Evolutionary conservation across 2,329 filamentous ascomycete genomes (phyloP).

Genomic region (Fusarium longipes): DNA sequence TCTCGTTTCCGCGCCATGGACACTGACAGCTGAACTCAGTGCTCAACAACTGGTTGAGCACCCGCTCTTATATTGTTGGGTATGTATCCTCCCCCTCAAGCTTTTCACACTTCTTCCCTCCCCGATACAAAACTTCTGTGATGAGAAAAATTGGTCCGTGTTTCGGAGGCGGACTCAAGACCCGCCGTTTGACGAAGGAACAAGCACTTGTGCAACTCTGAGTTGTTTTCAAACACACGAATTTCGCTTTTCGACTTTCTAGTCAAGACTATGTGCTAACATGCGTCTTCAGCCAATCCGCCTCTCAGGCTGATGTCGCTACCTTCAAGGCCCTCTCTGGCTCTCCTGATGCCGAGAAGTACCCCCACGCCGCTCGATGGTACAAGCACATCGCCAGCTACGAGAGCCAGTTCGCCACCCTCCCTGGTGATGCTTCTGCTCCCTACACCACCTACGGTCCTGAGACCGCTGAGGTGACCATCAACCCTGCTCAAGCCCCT

Average conservation of each 20-base stretch:
- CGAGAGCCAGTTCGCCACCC: conserved; percentile 90
- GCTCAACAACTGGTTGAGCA: conserved; percentile 78
- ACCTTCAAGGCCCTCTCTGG: conserved; percentile 89
- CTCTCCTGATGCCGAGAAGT: conserved; percentile 83
- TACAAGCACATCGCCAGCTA: conserved; percentile 98
- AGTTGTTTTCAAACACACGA: conserved; percentile 50
- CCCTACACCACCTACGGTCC: conserved; percentile 92
- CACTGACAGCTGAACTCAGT: conserved; percentile 60
- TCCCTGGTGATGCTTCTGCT: conserved; percentile 91
- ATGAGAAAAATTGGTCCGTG: conserved; percentile 96
- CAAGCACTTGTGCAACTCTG: conserved; percentile 83
- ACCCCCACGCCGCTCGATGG: conserved; percentile 95
- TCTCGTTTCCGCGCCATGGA: conserved; percentile 44
- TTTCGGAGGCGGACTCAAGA: conserved; percentile 95
- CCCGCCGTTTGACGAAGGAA: conserved; percentile 82
- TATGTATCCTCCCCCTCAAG: conserved; percentile 61
- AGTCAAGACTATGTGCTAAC: conserved; percentile 34
- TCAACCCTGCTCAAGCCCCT: conserved; percentile 85
- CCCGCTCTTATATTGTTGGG: conserved; percentile 85
- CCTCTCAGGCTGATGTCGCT: conserved; percentile 95
- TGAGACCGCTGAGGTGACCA: conserved; percentile 77
- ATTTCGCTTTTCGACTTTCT: conserved; percentile 3
- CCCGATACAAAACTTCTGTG: conserved; percentile 50
- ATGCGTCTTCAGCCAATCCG: conserved; percentile 59
- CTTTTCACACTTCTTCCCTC: not conserved